Base-by-base conservation (phyloP, 2,329 filamentous ascomycete species). In the Fusarium multiceps region DNA sequence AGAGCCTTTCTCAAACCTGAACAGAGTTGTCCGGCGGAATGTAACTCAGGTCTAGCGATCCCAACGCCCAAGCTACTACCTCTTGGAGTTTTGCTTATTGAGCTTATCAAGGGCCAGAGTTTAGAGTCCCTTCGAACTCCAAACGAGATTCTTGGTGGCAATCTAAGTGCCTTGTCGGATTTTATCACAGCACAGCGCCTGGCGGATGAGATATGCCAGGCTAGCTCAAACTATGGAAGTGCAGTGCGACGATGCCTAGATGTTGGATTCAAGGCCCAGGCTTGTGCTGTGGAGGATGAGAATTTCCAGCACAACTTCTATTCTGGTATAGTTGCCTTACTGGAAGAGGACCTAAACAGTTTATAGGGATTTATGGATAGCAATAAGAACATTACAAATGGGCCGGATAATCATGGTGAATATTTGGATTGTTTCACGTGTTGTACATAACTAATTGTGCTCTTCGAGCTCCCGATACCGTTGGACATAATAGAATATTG, bases 291-390 rank as follows among this genome's bases (percentile, higher is more conserved):
- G 7, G 28, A 49, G 18, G 23, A 41, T 41, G 45, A 63, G 16
- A 28, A 55, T 18, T 60, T 34, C 16, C 49, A 46, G 4, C 56
- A 60, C 5, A 40, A 46, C 6, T 41, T 63, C 10, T 55, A 60
- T 18, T 55, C 30, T 3, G 56, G 43, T 2, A 50, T 63, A 4
- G 34, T 63, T 20, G 60, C 55, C 1, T 14, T 59, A 5, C 8
- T 59, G 2, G 40, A 59, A 16, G 48, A 53, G 9, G 55, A 54
- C 5, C 28, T 54, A 3, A 48, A 25, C 9, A 46, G 27, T 23
- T 9, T 55, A 2, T 49, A 49, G 27, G 27, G 5, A 28, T 6
- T 12, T 6, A 28, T 28, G 11, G 27, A 28, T 28, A 12, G 11
- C 11, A 28, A 6, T 12, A 28, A 12, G 27, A 11, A 7, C 1